Evolutionary conservation across 2,329 filamentous ascomycete species (phyloP).

Genomic region (Rutstroemia sp.): DNA sequence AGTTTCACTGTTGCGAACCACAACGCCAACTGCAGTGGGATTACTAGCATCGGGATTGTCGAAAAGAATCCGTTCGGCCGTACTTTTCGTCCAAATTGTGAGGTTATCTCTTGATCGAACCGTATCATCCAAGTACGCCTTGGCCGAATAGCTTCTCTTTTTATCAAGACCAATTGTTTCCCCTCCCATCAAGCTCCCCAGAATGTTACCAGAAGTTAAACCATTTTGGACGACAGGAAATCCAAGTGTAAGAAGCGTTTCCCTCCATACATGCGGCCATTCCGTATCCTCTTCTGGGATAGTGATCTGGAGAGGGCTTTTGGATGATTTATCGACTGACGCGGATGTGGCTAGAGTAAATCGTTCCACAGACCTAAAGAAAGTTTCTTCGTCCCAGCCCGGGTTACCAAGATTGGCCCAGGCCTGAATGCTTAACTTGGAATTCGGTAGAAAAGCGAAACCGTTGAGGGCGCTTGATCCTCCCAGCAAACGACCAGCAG

Average conservation of each 20-base stretch:
- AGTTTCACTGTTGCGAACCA: slow-evolving; percentile 18
- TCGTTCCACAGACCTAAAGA: background rate
- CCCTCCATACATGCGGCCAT: background rate
- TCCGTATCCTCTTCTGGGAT: slow-evolving; percentile 1
- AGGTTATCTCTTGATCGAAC: slow-evolving; percentile 45
- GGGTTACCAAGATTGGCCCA: slow-evolving; percentile 31
- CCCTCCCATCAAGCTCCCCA: background rate
- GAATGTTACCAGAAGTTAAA: background rate
- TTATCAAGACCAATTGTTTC: slow-evolving; percentile 1
- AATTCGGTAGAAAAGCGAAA: slow-evolving; percentile 20
- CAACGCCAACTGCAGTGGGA: background rate
- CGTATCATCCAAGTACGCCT: background rate
- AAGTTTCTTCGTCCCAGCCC: slow-evolving; percentile 20
- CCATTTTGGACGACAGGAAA: background rate
- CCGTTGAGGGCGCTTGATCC: slow-evolving; percentile 32
- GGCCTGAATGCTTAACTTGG: slow-evolving; percentile 29
- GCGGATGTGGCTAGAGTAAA: background rate
- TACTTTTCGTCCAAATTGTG: slow-evolving; percentile 59
- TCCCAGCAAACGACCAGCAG: slow-evolving; percentile 30
- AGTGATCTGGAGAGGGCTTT: slow-evolving; percentile 1
- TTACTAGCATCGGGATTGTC: background rate
- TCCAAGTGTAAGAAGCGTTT: background rate
- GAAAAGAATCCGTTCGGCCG: background rate
- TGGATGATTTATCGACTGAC: background rate
- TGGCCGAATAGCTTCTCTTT: slow-evolving; percentile 1